Evolutionary conservation across 768 basidiomycete genomes (phyloP).

Genomic region (Lentinus brumalis): DNA sequence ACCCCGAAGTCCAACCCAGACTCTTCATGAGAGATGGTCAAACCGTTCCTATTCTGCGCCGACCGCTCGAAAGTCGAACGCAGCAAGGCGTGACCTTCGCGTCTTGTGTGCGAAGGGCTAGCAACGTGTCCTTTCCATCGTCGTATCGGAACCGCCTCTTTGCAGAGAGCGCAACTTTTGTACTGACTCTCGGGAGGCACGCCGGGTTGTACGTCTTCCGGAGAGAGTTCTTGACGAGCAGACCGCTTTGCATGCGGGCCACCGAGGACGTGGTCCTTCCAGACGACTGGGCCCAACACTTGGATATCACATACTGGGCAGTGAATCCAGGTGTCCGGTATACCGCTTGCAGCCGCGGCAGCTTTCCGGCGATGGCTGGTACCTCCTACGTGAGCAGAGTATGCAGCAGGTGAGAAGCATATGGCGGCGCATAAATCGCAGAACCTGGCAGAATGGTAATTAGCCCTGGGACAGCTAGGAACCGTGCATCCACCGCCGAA

Average conservation of each 20-base stretch:
- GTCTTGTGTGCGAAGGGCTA: neutral
- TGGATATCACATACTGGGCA: neutral
- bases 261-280: neutral
- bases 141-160: neutral
- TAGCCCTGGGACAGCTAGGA: neutral
- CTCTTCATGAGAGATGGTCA: neutral
- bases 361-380: neutral
- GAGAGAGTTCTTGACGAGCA: neutral
- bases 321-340: neutral
- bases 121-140: neutral
- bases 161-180: neutral
- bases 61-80: neutral
- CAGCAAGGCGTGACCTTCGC: neutral
- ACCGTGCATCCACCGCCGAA: neutral
- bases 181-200: neutral
- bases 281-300: neutral
- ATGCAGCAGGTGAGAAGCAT: neutral
- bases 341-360: neutral
- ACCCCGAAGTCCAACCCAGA: neutral
- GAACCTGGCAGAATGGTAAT: neutral
- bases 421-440: neutral
- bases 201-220: neutral
- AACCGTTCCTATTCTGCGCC: neutral
- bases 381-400: neutral
- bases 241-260: neutral